Base-by-base conservation (phyloP, 352 stramenopile genomes). In the Globisporangium radiosum region DNA sequence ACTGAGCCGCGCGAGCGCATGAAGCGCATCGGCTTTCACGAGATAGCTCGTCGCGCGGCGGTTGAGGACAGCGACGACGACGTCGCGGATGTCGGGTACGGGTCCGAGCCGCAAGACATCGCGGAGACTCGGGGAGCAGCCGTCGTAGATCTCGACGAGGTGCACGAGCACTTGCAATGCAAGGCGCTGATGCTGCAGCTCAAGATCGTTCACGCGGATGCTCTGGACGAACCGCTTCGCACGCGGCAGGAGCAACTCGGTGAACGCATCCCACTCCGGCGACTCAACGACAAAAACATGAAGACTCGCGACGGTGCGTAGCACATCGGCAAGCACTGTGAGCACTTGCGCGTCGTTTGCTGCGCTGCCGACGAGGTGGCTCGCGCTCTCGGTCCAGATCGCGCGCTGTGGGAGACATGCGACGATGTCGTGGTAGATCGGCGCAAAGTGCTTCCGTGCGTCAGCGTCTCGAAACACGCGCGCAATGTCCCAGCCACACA, bases 21-120 rank as follows among this genome's bases (percentile, higher is more conserved):
- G 63, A 13, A 94, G 65, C 17, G 72, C 68, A 13, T 86, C 77
- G 25, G 65, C 65, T 60, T 94, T 94, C 5, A 81, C 73, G 37
- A 87, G 68, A 52, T 86, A 85, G 17, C 70, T 81, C 11, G 64
- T 64, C 7, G 66, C 69, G 15, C 66, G 61, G 5, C 69, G 63
- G 8, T 63, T 72, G 5, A 92, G 62, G 19, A 88, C 50, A 3
- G 53, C 25, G 19, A 85, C 51, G 8, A 77, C 50, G 2, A 64
- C 63, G 56, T 64, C 40, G 37, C 68, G 69, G 36, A 90, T 72
- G 19, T 79, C 71, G 5, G 63, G 56, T 50, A 90, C 70, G 6
- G 76, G 67, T 8, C 62, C 65, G 15, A 69, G 60, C 7, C 62
- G 61, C 13, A 86, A 38, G 0, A 53, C 59, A 2, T 60, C 60